These are phyloP conservation scores for Globisporangium mamillatum DNA, from an alignment of 352 stramenopile genomes.

Conservation along the genomic window DNA sequence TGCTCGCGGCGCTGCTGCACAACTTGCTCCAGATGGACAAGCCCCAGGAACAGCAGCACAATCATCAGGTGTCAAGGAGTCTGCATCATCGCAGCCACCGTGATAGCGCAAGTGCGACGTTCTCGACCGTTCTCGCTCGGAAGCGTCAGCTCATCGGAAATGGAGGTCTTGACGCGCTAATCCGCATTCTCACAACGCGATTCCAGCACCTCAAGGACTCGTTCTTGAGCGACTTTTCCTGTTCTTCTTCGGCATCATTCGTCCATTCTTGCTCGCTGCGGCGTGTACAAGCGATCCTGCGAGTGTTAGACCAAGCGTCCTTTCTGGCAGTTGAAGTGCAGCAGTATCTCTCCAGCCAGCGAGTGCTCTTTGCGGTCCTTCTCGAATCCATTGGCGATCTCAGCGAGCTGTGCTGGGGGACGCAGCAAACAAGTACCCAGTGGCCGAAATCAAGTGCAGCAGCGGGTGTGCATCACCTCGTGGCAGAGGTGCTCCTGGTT, in stretches of 20 bases:
- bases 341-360: slow-evolving; percentile 35
- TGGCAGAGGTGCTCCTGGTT: slow-evolving; percentile 43
- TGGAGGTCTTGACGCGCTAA: slow-evolving; percentile 31
- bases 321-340: slow-evolving; percentile 55
- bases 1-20: slow-evolving; percentile 35
- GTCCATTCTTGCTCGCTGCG: slow-evolving; percentile 30
- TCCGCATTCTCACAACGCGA: slow-evolving; percentile 15
- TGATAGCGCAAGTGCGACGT: slow-evolving; percentile 18
- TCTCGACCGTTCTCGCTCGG: slow-evolving; percentile 26
- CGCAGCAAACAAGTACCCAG: slow-evolving; percentile 5
- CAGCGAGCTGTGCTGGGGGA: slow-evolving; percentile 35
- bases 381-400: slow-evolving; percentile 38
- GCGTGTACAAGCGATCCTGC: slow-evolving; percentile 37
- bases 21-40: slow-evolving; percentile 48
- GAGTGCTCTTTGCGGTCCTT: slow-evolving; percentile 33
- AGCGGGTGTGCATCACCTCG: slow-evolving; percentile 22
- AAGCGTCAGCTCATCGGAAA: slow-evolving; percentile 46
- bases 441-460: slow-evolving; percentile 19
- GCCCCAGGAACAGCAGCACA: not conserved
- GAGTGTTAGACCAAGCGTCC: slow-evolving; percentile 66
- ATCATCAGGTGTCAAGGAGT: slow-evolving; percentile 7
- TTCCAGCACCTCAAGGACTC: slow-evolving; percentile 11
- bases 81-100: not conserved
- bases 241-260: slow-evolving; percentile 10
- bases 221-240: not conserved